These are phyloP conservation scores for Ophidiomyces ophidiicola DNA, from an alignment of 2,329 filamentous ascomycete genomes.

Conservation along the genomic window DNA sequence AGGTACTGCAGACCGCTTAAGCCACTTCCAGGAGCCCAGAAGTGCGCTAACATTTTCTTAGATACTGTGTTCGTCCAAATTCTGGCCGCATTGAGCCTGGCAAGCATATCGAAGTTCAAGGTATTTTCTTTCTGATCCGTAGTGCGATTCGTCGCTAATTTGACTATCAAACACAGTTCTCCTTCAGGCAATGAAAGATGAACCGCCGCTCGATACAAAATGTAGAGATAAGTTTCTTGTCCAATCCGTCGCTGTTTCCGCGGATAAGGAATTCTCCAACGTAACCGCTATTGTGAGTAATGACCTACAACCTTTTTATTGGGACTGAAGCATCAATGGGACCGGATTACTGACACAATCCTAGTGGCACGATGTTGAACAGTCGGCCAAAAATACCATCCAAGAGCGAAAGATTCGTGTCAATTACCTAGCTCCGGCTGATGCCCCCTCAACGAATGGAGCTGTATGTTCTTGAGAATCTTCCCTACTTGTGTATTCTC, in stretches of 20 bases:
- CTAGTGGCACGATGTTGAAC: conserved; percentile 65
- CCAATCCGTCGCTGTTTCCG: conserved; percentile 72
- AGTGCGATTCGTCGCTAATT: background rate
- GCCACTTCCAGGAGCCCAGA: background rate
- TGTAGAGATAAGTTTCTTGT: conserved; percentile 98
- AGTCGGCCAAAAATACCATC: conserved; percentile 61
- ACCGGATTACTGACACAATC: conserved; percentile 17
- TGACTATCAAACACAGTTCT: conserved; percentile 50
- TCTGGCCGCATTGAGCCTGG: conserved; percentile 89
- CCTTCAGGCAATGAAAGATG: conserved; percentile 94
- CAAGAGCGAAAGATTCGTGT: conserved; percentile 96
- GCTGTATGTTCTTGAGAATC: conserved; percentile 21
- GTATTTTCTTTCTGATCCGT: conserved; percentile 36
- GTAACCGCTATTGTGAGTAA: conserved; percentile 63
- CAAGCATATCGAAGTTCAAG: conserved; percentile 80
- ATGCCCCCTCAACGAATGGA: conserved; percentile 23
- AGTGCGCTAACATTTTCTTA: conserved; percentile 32
- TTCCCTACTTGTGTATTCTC: background rate
- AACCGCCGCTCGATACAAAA: conserved; percentile 71
- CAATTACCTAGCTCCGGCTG: conserved; percentile 55
- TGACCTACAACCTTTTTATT: conserved; percentile 2
- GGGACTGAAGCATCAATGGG: too few species aligned
- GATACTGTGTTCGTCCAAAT: conserved; percentile 96
- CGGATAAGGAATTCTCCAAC: conserved; percentile 72
- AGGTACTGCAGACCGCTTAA: conserved; percentile 50